Evolutionary conservation across 1,284 basidiomycete genomes (phyloP).

Genomic region (Pterulicium gracile): DNA sequence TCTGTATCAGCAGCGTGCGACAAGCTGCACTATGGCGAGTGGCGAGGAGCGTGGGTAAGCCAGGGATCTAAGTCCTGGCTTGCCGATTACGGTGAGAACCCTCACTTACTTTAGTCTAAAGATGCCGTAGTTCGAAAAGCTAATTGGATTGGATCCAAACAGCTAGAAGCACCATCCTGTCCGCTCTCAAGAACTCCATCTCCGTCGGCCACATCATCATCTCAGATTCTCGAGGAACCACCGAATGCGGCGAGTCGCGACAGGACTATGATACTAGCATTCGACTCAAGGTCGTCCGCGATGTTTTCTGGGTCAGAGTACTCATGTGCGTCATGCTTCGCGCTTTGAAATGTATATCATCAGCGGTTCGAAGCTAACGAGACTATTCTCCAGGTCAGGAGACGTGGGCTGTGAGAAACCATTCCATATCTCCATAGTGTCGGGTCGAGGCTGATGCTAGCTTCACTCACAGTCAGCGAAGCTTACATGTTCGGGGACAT

Average conservation of each 20-base stretch:
- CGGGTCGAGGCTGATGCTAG: slow-evolving; percentile 9
- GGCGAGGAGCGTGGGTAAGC: no score
- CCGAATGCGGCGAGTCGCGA: slow-evolving; percentile 37
- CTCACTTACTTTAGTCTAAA: no score
- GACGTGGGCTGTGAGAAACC: slow-evolving; percentile 61
- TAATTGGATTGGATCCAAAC: slow-evolving; percentile 8
- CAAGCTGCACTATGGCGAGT: no score
- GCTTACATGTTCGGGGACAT: slow-evolving; percentile 82
- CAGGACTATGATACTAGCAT: slow-evolving; percentile 36
- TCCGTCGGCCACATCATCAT: slow-evolving; percentile 50
- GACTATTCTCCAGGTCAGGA: slow-evolving; percentile 35
- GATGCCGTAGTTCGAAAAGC: no score
- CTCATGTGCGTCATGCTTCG: slow-evolving; percentile 37
- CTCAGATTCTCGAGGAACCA: slow-evolving; percentile 44
- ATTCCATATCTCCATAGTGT: slow-evolving; percentile 7
- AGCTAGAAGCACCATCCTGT: slow-evolving; percentile 57
- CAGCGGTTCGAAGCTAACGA: slow-evolving; percentile 9
- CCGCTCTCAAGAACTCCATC: slow-evolving; percentile 49
- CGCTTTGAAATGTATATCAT: slow-evolving; percentile 9
- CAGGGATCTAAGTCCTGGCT: slow-evolving; percentile 34
- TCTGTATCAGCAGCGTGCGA: no score
- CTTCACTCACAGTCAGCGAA: slow-evolving; percentile 59
- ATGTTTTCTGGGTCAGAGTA: slow-evolving; percentile 75
- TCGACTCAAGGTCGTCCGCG: slow-evolving; percentile 53
- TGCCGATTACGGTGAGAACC: slow-evolving; percentile 28